These are phyloP conservation scores for Nicotiana obtusifolia DNA, from an alignment of 257 asterid genomes.

Conservation along the genomic window DNA sequence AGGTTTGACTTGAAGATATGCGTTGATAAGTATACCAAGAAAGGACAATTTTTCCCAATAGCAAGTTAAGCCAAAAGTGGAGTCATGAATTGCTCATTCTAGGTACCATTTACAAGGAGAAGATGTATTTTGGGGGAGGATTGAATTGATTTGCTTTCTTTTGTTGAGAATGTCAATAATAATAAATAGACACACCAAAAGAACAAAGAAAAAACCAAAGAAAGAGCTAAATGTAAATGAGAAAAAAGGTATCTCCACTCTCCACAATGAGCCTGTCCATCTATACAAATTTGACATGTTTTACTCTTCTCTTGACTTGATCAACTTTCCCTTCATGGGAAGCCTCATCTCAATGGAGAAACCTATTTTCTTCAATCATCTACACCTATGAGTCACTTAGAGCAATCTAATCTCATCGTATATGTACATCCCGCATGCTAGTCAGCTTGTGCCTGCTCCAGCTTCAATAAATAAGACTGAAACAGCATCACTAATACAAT, in stretches of 20 bases:
- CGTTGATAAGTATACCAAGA: background rate
- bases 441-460: conserved; percentile 7
- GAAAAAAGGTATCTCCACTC: background rate
- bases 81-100: background rate
- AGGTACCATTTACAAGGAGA: background rate
- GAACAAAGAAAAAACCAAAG: background rate
- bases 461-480: conserved; percentile 10
- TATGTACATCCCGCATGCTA: conserved; percentile 2
- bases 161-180: background rate
- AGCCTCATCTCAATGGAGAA: conserved; percentile 7
- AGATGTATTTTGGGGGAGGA: too few species aligned
- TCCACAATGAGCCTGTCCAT: background rate
- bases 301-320: background rate
- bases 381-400: conserved; percentile 4
- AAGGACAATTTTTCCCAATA: background rate
- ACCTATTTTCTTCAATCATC: background rate
- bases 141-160: background rate
- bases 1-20: too few species aligned
- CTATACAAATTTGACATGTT: background rate
- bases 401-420: conserved; percentile 1
- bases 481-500: background rate
- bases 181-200: background rate
- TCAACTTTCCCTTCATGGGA: background rate
- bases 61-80: background rate
- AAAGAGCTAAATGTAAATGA: background rate